A percentile compares a stretch with the other conserved stretches of the same genome.
These are phyloP conservation scores for Thelephora ganbajun DNA, from an alignment of 768 basidiomycete species.

Conservation along the genomic window DNA sequence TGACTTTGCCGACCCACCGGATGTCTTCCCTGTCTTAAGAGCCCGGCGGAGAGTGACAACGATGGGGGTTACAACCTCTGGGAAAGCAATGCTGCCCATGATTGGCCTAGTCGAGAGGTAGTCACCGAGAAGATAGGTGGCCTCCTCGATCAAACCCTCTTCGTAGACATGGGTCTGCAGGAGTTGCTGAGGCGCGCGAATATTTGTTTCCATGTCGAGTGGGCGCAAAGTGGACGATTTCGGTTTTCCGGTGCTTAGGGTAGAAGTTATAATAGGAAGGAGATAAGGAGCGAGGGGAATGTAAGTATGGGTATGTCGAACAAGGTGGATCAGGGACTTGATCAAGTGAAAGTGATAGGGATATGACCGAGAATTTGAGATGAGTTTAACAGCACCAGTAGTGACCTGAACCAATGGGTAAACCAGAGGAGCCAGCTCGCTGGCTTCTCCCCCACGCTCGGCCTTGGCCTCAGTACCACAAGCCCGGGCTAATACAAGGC, in stretches of 20 bases:
- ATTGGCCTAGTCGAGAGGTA: slow-evolving; percentile 62
- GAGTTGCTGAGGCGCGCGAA: slow-evolving; percentile 83
- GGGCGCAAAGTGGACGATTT: slow-evolving; percentile 81
- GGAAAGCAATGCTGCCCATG: slow-evolving; percentile 83
- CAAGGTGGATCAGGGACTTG: slow-evolving; percentile 78
- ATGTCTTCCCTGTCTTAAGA: slow-evolving; percentile 45
- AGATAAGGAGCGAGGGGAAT: slow-evolving; percentile 81
- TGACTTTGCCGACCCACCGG: slow-evolving; percentile 13
- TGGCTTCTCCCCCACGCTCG: slow-evolving; percentile 42
- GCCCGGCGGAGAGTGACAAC: slow-evolving; percentile 56
- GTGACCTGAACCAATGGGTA: slow-evolving; percentile 94
- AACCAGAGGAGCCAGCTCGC: slow-evolving; percentile 75
- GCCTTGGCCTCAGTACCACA: slow-evolving; percentile 48
- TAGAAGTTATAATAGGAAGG: slow-evolving; percentile 71
- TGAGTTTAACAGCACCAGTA: slow-evolving; percentile 81
- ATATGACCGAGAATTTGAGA: slow-evolving; percentile 83
- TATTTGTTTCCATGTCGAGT: slow-evolving; percentile 75
- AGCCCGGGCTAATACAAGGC: slow-evolving; percentile 69
- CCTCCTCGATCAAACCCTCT: slow-evolving; percentile 76
- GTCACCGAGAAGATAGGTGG: slow-evolving; percentile 63
- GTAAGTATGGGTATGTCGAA: slow-evolving; percentile 71
- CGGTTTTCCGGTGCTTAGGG: slow-evolving; percentile 54
- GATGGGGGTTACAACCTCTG: slow-evolving; percentile 78
- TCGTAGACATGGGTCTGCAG: slow-evolving; percentile 75
- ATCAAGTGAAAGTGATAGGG: slow-evolving; percentile 90